These are phyloP conservation scores for Dentipellis fragilis DNA, from an alignment of 768 basidiomycete genomes.

Conservation along the genomic window DNA sequence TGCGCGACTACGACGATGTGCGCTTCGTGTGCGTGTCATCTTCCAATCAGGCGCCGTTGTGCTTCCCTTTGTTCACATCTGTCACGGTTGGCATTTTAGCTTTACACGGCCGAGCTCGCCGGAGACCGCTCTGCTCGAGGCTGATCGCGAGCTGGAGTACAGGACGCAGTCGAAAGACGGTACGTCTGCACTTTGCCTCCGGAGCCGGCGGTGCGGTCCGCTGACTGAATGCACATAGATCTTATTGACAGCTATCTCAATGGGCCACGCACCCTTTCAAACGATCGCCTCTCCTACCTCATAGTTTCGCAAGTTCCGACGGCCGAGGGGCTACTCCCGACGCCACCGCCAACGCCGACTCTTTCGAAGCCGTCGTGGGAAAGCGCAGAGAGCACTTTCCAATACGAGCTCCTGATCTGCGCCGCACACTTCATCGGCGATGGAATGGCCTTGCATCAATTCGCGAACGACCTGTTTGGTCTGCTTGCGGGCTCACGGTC, in stretches of 20 bases:
- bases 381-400: constrained; percentile 8
- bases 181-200: constrained; percentile 17
- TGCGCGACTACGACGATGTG: constrained; percentile 54
- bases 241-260: constrained; percentile 67
- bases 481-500: constrained; percentile 36
- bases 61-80: neutral
- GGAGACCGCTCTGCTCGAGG: constrained; percentile 36
- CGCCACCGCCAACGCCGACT: constrained; percentile 22
- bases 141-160: constrained; percentile 40
- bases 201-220: neutral
- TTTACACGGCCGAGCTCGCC: constrained; percentile 34
- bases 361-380: constrained; percentile 10
- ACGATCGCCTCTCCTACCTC: constrained; percentile 56
- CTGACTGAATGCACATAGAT: constrained; percentile 23
- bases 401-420: constrained; percentile 53
- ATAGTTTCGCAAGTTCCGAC: constrained; percentile 32
- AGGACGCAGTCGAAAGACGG: constrained; percentile 45
- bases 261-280: constrained; percentile 63
- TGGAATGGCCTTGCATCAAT: constrained; percentile 78
- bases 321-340: constrained; percentile 15
- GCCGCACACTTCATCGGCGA: constrained; percentile 80
- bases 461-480: constrained; percentile 71
- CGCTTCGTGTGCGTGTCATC: constrained; percentile 47
- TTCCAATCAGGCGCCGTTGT: neutral
- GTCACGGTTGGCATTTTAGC: constrained; percentile 20